A percentile compares a stretch with the other conserved stretches of the same genome.
These are phyloP conservation scores for sorghum (Sorghum bicolor) DNA, from an alignment of 176 grass and related monocot species.

Conservation along the genomic window Sorghum_bicolor_NCBIv3 NC_012874.2:70666001-70666500, in stretches of 20 bases:
- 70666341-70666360: constrained; percentile 88
- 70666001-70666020: constrained; percentile 89
- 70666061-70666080: background rate
- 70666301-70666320: constrained; percentile 76
- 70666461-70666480: background rate
- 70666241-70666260: constrained; percentile 97
- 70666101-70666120: constrained; percentile 9
- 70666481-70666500: background rate
- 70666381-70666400: constrained; percentile 91
- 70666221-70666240: constrained; percentile 97
- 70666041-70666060: constrained; percentile 29
- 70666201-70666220: constrained; percentile 80
- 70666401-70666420: constrained; percentile 87
- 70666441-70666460: constrained; percentile 4
- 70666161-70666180: constrained; percentile 81
- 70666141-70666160: constrained; percentile 75
- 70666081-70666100: background rate
- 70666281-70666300: constrained; percentile 83
- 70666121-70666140: constrained; percentile 11
- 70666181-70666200: constrained; percentile 99
- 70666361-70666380: constrained; percentile 98
- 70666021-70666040: constrained; percentile 58
- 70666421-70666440: constrained; percentile 39
- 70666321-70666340: constrained; percentile 87
- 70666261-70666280: constrained; percentile 97